phyloP scores from a whole-genome alignment of 345 rosid species.

The Clarkia xantiana region DNA sequence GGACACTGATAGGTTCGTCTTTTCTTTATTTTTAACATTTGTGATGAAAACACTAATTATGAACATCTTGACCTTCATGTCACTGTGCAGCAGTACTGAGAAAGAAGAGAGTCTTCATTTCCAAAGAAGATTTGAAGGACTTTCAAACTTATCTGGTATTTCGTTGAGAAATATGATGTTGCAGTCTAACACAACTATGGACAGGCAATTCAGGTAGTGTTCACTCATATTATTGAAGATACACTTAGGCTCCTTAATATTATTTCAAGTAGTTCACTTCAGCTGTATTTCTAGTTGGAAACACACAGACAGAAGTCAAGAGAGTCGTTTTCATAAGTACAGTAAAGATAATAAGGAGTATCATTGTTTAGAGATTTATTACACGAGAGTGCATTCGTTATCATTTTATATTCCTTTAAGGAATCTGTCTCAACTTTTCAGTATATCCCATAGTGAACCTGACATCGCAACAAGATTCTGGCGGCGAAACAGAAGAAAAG shows the following conservation, averaged over 20 bases:
- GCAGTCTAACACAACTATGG: conserved; percentile 15
- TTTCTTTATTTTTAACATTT: not conserved
- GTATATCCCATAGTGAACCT: conserved; percentile 89
- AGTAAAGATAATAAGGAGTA: too few relatives aligned
- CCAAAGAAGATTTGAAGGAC: conserved; percentile 48
- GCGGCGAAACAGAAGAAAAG: conserved; percentile 84
- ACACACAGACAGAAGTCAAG: too few relatives aligned
- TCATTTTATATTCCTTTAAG: conserved; percentile 1
- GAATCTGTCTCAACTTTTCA: conserved; percentile 18
- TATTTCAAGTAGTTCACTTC: too few relatives aligned
- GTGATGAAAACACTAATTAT: not conserved
- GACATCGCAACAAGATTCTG: conserved; percentile 73
- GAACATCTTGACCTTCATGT: conserved; percentile 8
- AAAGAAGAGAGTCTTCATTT: conserved; percentile 59
- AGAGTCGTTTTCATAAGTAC: too few relatives aligned
- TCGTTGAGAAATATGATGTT: conserved; percentile 56
- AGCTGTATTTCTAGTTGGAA: too few relatives aligned
- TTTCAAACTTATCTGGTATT: conserved; percentile 53
- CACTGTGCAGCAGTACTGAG: conserved; percentile 49
- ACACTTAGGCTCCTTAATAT: not conserved
- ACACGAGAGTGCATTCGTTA: not conserved
- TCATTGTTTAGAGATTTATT: too few relatives aligned
- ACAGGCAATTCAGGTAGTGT: conserved; percentile 57
- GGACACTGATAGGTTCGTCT: conserved; percentile 60
- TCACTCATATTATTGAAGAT: not conserved